Evolutionary conservation across 2,329 filamentous ascomycete species (phyloP).

Genomic region (Colletotrichum simmondsii): DNA sequence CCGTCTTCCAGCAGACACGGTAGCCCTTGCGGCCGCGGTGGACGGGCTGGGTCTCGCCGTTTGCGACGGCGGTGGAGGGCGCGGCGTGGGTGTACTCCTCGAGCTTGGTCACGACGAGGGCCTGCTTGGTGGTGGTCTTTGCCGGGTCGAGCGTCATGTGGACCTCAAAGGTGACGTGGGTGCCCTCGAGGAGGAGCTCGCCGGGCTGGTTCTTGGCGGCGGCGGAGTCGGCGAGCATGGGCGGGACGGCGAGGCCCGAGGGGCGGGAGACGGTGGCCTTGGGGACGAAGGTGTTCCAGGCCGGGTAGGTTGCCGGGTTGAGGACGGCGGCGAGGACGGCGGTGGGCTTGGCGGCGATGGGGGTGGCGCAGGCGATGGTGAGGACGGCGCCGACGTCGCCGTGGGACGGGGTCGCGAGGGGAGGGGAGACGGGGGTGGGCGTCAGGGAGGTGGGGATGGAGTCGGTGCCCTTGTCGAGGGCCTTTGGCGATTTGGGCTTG

Average conservation of each 20-base stretch:
- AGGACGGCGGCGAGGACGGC: conserved; percentile 44
- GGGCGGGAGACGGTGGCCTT: conserved; percentile 40
- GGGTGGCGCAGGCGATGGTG: conserved; percentile 43
- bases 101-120: conserved; percentile 43
- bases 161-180: conserved; percentile 46
- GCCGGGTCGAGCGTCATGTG: conserved; percentile 42
- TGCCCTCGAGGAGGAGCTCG: conserved; percentile 43
- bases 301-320: conserved; percentile 43
- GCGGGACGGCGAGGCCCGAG: conserved; percentile 26
- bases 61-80: background rate
- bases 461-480: conserved; percentile 26
- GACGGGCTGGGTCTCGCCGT: conserved; percentile 25
- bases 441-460: conserved; percentile 28
- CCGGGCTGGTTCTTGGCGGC: conserved; percentile 24
- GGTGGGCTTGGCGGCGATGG: conserved; percentile 46
- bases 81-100: conserved; percentile 42
- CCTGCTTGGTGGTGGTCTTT: conserved; percentile 33
- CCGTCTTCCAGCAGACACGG: conserved; percentile 52
- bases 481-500: conserved; percentile 29
- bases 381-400: conserved; percentile 26
- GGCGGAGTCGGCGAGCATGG: conserved; percentile 34
- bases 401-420: conserved; percentile 18
- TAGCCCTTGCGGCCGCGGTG: conserved; percentile 45
- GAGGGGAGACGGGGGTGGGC: conserved; percentile 27
- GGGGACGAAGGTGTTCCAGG: conserved; percentile 50